These are phyloP conservation scores for Raphanus hybrid DNA, from an alignment of 441 rosid genomes.

Conservation along the genomic window DNA sequence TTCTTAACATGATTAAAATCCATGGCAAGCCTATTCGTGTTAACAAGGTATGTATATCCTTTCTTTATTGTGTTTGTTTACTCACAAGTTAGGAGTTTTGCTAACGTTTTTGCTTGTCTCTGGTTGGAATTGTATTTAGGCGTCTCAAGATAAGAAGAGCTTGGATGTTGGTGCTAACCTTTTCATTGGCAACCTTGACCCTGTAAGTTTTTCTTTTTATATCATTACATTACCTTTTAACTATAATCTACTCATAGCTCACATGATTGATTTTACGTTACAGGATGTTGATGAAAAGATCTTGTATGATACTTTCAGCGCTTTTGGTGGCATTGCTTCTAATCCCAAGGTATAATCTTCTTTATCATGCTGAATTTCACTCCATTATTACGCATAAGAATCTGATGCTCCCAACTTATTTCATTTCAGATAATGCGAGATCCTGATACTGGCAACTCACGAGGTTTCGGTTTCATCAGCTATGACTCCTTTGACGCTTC, in stretches of 20 bases:
- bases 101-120: constrained; percentile 18
- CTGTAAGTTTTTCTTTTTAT: constrained; percentile 54
- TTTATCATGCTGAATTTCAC: not conserved
- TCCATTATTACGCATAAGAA: constrained; percentile 3
- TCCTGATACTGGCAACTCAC: constrained; percentile 94
- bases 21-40: constrained; percentile 95
- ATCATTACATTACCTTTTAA: not conserved
- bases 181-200: constrained; percentile 93
- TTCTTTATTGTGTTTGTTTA: not conserved
- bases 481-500: constrained; percentile 97
- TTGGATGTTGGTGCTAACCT: constrained; percentile 98
- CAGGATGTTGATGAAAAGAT: constrained; percentile 99
- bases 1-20: constrained; percentile 96
- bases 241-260: not conserved
- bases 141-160: constrained; percentile 97
- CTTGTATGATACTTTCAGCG: constrained; percentile 93
- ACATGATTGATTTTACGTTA: constrained; percentile 16
- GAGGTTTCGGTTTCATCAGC: constrained; percentile 97
- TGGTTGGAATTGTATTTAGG: constrained; percentile 49
- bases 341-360: constrained; percentile 78
- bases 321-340: constrained; percentile 92
- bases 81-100: not conserved
- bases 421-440: constrained; percentile 91
- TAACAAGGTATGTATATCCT: constrained; percentile 58
- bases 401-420: constrained; percentile 19